Percentiles rank a stretch among this genome's conserved stretches.
phyloP scores from a whole-genome alignment of 257 asterid genomes.

The Mentha longifolia region DNA sequence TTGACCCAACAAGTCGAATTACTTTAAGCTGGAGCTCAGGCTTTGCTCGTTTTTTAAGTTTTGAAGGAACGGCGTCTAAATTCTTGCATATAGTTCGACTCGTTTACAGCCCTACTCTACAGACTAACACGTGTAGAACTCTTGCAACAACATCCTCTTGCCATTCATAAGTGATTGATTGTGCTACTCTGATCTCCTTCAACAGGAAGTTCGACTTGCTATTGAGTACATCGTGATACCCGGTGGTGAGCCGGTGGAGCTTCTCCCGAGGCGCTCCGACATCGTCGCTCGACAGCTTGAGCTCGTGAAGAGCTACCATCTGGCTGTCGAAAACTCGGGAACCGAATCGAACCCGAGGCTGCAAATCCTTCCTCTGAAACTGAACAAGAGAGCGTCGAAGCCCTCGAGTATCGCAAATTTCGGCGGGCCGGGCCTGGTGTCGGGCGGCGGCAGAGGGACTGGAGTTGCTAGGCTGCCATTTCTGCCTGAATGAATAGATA shows the following conservation, averaged over 20 bases:
- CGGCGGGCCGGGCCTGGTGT: slow-evolving; percentile 27
- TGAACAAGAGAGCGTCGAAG: slow-evolving; percentile 45
- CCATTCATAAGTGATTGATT: slow-evolving; percentile 8
- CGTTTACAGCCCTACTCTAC: too few relatives aligned
- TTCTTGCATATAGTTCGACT: too few relatives aligned
- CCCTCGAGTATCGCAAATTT: slow-evolving; percentile 41
- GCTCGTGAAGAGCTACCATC: slow-evolving; percentile 86
- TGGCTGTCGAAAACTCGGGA: slow-evolving; percentile 85
- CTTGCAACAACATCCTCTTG: too few relatives aligned
- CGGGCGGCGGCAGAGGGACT: slow-evolving; percentile 42
- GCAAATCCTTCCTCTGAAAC: slow-evolving; percentile 87
- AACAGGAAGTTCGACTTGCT: slow-evolving; percentile 92
- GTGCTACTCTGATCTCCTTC: background rate
- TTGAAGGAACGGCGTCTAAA: too few relatives aligned
- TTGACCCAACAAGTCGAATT: too few relatives aligned
- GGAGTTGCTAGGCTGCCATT: slow-evolving; percentile 59
- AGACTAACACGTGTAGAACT: too few relatives aligned
- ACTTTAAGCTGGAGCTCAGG: too few relatives aligned
- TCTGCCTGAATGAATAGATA: slow-evolving; percentile 67
- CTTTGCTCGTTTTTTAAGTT: too few relatives aligned
- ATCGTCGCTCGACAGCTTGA: slow-evolving; percentile 89
- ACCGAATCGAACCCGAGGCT: slow-evolving; percentile 82
- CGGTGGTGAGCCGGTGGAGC: slow-evolving; percentile 94
- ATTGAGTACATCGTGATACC: slow-evolving; percentile 98
- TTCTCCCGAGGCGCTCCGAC: slow-evolving; percentile 93